These are phyloP conservation scores for Mentha longifolia DNA, from an alignment of 257 asterid species.

Conservation along the genomic window DNA sequence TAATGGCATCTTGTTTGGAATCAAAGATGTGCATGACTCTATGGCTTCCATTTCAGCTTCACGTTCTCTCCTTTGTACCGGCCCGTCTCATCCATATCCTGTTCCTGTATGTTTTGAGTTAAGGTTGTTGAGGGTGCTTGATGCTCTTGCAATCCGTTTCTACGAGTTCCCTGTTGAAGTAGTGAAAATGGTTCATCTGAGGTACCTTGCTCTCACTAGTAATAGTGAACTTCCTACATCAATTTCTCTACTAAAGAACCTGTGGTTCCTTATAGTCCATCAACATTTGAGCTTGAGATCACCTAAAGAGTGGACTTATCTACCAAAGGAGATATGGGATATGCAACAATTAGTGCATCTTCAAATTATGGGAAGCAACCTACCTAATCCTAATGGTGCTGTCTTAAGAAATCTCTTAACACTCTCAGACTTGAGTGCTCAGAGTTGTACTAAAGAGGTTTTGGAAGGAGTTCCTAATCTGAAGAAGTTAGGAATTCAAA, in stretches of 20 bases:
- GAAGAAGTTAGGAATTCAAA: conserved; percentile 7
- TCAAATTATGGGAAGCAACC: conserved; percentile 1
- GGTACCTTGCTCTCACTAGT: too few species aligned
- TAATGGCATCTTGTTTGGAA: background rate
- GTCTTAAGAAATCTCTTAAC: too few species aligned
- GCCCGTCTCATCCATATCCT: background rate
- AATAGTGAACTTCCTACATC: too few species aligned
- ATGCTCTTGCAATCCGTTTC: background rate
- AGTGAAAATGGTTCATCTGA: too few species aligned
- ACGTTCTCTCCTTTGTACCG: background rate
- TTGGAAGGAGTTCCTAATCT: conserved; percentile 14
- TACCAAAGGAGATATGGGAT: conserved; percentile 11
- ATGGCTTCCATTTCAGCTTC: background rate
- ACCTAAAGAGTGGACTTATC: background rate
- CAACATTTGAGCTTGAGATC: background rate
- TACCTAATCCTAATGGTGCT: conserved; percentile 4
- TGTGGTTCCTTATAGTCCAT: background rate
- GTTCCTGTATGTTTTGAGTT: background rate
- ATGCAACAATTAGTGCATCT: conserved; percentile 11
- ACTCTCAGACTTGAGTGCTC: background rate
- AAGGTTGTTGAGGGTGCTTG: background rate
- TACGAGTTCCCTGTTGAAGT: too few species aligned
- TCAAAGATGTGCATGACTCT: conserved; percentile 9
- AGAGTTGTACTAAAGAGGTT: conserved; percentile 17
- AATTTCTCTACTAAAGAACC: background rate